A percentile compares a stretch with the other conserved stretches of the same genome.
Evolutionary conservation across 352 stramenopile genomes (phyloP).

Genomic region (Phytophthora megakarya): DNA sequence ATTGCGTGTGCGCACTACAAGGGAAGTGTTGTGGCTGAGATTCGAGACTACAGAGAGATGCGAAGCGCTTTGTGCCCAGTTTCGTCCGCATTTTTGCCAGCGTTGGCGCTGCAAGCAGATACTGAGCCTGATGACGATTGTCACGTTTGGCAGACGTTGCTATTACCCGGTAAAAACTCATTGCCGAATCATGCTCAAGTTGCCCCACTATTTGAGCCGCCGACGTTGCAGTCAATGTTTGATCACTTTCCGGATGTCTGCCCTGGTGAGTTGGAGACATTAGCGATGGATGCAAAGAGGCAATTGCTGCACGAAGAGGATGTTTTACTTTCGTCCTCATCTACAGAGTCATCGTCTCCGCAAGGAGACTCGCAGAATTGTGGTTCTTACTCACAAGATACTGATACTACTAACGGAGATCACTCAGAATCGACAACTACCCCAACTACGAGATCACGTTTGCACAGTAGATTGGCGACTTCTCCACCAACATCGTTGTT

Average conservation of each 20-base stretch:
- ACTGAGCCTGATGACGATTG: slow-evolving; percentile 7
- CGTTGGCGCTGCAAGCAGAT: slow-evolving; percentile 17
- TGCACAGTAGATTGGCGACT: slow-evolving; percentile 6
- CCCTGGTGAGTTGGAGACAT: slow-evolving; percentile 38
- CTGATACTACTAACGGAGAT: background rate
- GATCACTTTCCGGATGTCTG: slow-evolving; percentile 36
- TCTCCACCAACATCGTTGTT: slow-evolving; percentile 30
- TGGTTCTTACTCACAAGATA: slow-evolving; percentile 3
- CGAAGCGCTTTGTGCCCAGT: slow-evolving; percentile 34
- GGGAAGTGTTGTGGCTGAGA: slow-evolving; percentile 34
- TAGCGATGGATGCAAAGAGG: slow-evolving; percentile 40
- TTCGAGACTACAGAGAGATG: slow-evolving; percentile 45
- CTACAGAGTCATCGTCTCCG: slow-evolving; percentile 30
- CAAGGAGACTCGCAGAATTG: slow-evolving; percentile 3
- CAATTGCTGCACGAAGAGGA: slow-evolving; percentile 42
- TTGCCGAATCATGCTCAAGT: slow-evolving; percentile 9
- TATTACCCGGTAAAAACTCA: slow-evolving; percentile 20
- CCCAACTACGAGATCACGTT: slow-evolving; percentile 25
- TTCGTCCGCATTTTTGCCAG: slow-evolving; percentile 39
- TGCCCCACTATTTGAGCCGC: slow-evolving; percentile 17
- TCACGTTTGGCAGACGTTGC: slow-evolving; percentile 28
- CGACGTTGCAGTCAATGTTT: slow-evolving; percentile 33
- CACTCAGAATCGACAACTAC: slow-evolving; percentile 17
- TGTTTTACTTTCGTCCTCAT: slow-evolving; percentile 32
- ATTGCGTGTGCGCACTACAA: slow-evolving; percentile 33